Conservation (phyloP, 345 rosid species). For the Populus euphratica region DNA sequence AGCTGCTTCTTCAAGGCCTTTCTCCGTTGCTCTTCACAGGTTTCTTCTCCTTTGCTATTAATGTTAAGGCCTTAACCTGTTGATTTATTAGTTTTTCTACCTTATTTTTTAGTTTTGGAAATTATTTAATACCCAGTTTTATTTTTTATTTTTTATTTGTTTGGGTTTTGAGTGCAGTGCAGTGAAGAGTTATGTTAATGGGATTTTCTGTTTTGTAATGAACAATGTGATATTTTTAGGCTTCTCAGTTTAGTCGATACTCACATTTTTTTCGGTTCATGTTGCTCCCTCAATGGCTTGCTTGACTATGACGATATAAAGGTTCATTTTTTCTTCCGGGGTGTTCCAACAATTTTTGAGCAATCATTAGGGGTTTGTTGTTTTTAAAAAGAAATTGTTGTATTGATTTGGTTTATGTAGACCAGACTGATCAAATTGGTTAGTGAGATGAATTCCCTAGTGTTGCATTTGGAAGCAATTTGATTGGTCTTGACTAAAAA, state of each 20-base stretch:
- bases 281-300: background rate
- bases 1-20: constrained; percentile 5
- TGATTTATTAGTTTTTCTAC: background rate
- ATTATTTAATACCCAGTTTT: background rate
- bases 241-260: background rate
- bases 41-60: constrained; percentile 8
- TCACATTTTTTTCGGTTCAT: background rate
- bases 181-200: background rate
- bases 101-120: constrained; percentile 1
- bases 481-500: background rate
- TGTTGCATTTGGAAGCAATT: too few relatives aligned
- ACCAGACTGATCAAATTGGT: background rate
- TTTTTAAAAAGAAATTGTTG: background rate
- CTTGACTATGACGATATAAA: background rate
- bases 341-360: background rate
- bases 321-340: background rate
- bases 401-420: background rate
- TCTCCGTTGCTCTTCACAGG: constrained; percentile 37
- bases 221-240: background rate
- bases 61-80: background rate
- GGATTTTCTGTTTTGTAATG: background rate
- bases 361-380: too few relatives aligned
- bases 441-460: background rate
- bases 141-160: background rate
- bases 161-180: background rate